These are phyloP conservation scores for Brassica hybrid DNA, from an alignment of 441 rosid species.

Conservation along the genomic window DNA sequence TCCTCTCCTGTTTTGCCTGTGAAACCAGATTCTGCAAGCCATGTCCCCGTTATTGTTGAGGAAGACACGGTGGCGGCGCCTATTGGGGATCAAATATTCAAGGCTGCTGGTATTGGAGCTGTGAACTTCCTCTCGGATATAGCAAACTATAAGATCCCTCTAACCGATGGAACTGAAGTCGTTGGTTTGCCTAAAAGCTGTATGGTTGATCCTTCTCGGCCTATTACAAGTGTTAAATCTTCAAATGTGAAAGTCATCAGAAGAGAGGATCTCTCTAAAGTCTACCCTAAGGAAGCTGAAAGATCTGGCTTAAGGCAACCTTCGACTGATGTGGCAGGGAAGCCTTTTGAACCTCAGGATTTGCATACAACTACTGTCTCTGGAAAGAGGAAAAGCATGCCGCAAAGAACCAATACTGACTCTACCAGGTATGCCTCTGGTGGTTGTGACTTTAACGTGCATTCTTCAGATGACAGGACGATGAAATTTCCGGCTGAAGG, in stretches of 20 bases:
- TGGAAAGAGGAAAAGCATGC: constrained; percentile 56
- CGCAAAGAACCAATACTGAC: constrained; percentile 48
- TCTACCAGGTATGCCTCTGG: constrained; percentile 40
- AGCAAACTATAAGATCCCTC: constrained; percentile 60
- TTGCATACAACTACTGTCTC: constrained; percentile 37
- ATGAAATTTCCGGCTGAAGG: constrained; percentile 32
- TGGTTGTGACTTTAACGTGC: constrained; percentile 47
- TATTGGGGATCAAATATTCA: constrained; percentile 58
- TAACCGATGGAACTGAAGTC: constrained; percentile 50
- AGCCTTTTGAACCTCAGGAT: constrained; percentile 42
- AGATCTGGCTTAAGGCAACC: constrained; percentile 53
- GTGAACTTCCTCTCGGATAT: constrained; percentile 62
- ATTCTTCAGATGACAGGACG: constrained; percentile 48
- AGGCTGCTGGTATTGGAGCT: constrained; percentile 66
- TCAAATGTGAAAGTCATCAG: constrained; percentile 57
- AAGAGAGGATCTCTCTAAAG: constrained; percentile 58
- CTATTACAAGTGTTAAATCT: constrained; percentile 51
- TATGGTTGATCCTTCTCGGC: constrained; percentile 60
- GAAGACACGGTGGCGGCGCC: constrained; percentile 53
- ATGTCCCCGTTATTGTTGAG: constrained; percentile 48
- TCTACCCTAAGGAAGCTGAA: constrained; percentile 49
- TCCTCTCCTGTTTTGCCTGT: constrained; percentile 48
- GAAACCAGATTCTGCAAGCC: constrained; percentile 53
- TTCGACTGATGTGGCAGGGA: constrained; percentile 45
- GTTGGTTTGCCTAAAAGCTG: constrained; percentile 22